Evolutionary conservation across 2,329 filamentous ascomycete species (phyloP).

Genomic region (Albophoma yamanashiensis): DNA sequence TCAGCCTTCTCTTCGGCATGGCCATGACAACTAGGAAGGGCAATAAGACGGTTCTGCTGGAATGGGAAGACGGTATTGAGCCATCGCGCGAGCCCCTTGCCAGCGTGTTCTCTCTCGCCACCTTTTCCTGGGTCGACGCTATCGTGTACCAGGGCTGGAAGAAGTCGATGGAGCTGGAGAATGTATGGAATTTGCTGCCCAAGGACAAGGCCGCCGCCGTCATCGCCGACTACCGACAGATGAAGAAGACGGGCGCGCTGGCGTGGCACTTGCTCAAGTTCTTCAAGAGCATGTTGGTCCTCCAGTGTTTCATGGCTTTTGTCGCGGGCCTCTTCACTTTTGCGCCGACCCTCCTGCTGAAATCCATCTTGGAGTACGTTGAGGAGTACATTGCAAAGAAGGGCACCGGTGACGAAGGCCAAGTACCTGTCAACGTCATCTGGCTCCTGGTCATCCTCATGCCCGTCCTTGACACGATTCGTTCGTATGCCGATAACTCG

Average conservation of each 20-base stretch:
- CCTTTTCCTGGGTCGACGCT: conserved; percentile 83
- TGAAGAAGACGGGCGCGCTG: conserved; percentile 71
- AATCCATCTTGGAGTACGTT: conserved; percentile 89
- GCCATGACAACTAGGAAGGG: conserved; percentile 78
- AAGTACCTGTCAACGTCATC: conserved; percentile 71
- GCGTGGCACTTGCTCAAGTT: conserved; percentile 74
- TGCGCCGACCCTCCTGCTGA: conserved; percentile 80
- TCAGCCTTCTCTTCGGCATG: conserved; percentile 63
- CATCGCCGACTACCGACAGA: conserved; percentile 70
- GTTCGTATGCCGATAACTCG: conserved; percentile 75
- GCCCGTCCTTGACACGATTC: conserved; percentile 70
- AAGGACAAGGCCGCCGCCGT: conserved; percentile 80
- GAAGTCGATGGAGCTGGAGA: conserved; percentile 67
- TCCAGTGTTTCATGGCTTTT: conserved; percentile 72
- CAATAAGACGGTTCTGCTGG: conserved; percentile 78
- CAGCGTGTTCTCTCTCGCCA: conserved; percentile 77
- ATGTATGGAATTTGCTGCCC: conserved; percentile 86
- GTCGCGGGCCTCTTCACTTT: conserved; percentile 79
- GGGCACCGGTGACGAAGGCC: conserved; percentile 14
- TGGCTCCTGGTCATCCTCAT: conserved; percentile 94
- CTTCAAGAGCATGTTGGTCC: conserved; percentile 66
- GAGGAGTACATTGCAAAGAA: conserved; percentile 44
- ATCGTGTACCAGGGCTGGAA: conserved; percentile 86
- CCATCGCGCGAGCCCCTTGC: conserved; percentile 81
- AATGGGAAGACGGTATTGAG: conserved; percentile 81